phyloP scores from a whole-genome alignment of 148 eudicot species.

The Salicornia ramosissima region DNA sequence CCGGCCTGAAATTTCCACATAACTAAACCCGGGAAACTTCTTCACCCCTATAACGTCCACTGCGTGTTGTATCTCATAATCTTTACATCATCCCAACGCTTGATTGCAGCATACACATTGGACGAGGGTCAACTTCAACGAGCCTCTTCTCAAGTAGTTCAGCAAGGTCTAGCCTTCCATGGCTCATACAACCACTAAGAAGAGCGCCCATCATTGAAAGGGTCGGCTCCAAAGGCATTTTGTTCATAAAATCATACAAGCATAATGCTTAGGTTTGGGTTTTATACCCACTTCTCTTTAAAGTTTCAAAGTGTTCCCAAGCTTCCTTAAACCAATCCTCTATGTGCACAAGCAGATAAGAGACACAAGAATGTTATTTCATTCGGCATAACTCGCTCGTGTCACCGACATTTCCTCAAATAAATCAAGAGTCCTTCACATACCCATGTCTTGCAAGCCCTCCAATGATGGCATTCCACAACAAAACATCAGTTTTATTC shows the following conservation, averaged over 20 bases:
- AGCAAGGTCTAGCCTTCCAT: conserved; percentile 63
- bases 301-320: conserved; percentile 49
- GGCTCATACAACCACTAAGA: conserved; percentile 72
- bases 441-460: conserved; percentile 83
- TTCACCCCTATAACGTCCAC: conserved; percentile 81
- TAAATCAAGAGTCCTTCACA: conserved; percentile 50
- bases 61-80: conserved; percentile 54
- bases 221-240: conserved; percentile 60
- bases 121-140: conserved; percentile 78
- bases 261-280: conserved; percentile 69
- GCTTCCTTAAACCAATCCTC: conserved; percentile 71
- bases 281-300: conserved; percentile 47
- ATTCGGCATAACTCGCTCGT: conserved; percentile 50
- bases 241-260: conserved; percentile 64
- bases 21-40: conserved; percentile 76
- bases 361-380: conserved; percentile 80
- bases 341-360: conserved; percentile 78
- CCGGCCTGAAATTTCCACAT: conserved; percentile 68
- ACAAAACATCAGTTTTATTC: conserved; percentile 52
- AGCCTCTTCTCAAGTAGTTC: conserved; percentile 74
- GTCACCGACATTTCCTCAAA: conserved; percentile 50
- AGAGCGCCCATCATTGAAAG: conserved; percentile 75
- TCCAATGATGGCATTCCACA: conserved; percentile 87
- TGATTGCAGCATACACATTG: conserved; percentile 64
- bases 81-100: conserved; percentile 70